Evolutionary conservation across 345 rosid species (phyloP), one percentile per base, ranked within the genome.

Genomic region (Nephelium lappaceum): DNA sequence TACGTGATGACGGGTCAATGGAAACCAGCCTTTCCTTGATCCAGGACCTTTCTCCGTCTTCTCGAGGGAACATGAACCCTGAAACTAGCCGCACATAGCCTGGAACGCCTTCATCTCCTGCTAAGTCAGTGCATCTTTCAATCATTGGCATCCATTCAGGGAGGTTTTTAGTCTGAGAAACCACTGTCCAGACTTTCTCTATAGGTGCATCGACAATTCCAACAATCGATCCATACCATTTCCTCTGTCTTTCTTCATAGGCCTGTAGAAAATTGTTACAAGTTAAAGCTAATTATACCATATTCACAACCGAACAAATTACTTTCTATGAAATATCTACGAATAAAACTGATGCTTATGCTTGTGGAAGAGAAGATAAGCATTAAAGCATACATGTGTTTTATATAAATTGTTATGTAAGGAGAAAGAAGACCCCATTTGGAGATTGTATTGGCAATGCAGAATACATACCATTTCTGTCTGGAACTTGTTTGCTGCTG

Each of bases 131-230:
- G 87, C 89, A 88, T 18, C 79, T 76, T 75, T 88, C 88, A 21
- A 88, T 89, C 92, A 86, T 87, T 25, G 87, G 91, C 88, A 86
- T 87, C 93, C 91, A 89, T 78, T 88, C 88, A 19, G 83, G 72
- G 16, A 85, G 72, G 57, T 79, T 83, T 78, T 84, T 80, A 0
- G 90, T 87, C 67, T 83, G 75, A 21, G 91, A 89, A 15, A 85
- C 88, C 75, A 88, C 55, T 14, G 57, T 41, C 93, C 89, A 82
- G 10, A 88, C 93, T 69, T 78, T 78, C 23, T 82, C 84, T 23
- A 85, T 78, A 10, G 87, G 85, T 39, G 88, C 87, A 43, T 83
- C 86, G 6, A 89, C 90, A 25, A 91, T 72, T 57, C 86, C 86
- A n/a, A 83, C 68, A 11, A 82, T 84, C 0, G 87, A 88, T 77